Conservation (phyloP, 1,284 basidiomycete genomes). For the Marasmius tenuissimus region DNA sequence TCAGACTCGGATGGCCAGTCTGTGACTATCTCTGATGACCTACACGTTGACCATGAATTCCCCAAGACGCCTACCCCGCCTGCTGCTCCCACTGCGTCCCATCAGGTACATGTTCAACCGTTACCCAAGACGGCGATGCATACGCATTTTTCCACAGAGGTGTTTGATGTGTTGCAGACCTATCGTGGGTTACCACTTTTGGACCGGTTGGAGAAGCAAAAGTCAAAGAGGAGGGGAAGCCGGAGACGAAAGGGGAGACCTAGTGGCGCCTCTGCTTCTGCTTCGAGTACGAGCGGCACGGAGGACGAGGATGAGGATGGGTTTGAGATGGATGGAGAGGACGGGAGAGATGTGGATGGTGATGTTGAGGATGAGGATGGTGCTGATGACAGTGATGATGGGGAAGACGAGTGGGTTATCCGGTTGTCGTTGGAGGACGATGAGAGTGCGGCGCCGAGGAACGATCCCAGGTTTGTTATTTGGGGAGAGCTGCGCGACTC, state of each 20-base stretch:
- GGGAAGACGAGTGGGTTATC: conserved; percentile 24
- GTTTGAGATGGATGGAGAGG: not conserved
- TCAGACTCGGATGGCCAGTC: no score
- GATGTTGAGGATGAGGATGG: conserved; percentile 10
- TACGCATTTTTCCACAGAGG: conserved; percentile 66
- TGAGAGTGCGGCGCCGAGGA: conserved; percentile 66
- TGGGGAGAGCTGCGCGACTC: conserved; percentile 64
- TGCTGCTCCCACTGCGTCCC: conserved; percentile 22
- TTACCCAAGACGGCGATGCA: conserved; percentile 50
- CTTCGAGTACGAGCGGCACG: not conserved
- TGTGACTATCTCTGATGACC: no score
- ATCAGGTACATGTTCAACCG: conserved; percentile 19
- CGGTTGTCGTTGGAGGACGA: conserved; percentile 64
- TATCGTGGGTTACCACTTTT: conserved; percentile 72
- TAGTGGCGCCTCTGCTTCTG: not conserved
- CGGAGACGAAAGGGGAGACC: not conserved
- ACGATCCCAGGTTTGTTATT: conserved; percentile 86
- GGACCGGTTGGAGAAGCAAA: conserved; percentile 21
- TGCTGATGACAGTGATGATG: not conserved
- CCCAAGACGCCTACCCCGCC: not conserved
- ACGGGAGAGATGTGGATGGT: conserved; percentile 13
- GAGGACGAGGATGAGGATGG: not conserved
- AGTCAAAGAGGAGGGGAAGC: not conserved
- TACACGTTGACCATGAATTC: not conserved
- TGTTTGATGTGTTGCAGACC: conserved; percentile 82